Conservation (phyloP, 345 rosid genomes). For the Gossypium longicalyx region DNA sequence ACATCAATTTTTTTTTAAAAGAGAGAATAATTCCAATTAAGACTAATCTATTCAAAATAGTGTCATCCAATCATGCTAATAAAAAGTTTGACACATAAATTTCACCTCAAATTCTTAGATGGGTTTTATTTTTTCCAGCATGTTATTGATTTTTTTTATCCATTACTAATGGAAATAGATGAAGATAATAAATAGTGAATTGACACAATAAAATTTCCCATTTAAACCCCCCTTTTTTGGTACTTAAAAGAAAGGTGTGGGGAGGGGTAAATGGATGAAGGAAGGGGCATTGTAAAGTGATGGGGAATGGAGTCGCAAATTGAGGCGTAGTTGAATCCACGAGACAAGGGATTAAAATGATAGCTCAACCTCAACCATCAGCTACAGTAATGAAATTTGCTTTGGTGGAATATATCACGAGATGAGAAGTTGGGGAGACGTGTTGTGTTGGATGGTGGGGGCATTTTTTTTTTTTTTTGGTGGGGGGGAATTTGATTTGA, state of each 20-base stretch:
- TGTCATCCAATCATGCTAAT: not conserved
- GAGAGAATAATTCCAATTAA: slow-evolving; percentile 4
- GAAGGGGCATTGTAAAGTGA: no score
- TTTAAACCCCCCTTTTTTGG: no score
- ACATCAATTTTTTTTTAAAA: not conserved
- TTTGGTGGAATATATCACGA: slow-evolving; percentile 5
- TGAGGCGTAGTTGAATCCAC: slow-evolving; percentile 14
- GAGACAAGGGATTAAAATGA: slow-evolving; percentile 13
- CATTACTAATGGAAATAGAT: no score
- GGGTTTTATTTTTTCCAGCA: not conserved
- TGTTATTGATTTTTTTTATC: not conserved
- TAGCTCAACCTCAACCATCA: slow-evolving; percentile 7
- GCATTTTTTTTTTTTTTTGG: not conserved
- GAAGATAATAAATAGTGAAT: no score
- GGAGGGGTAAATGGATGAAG: no score
- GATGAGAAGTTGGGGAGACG: slow-evolving; percentile 13
- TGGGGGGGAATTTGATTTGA: slow-evolving; percentile 8
- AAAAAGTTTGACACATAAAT: not conserved
- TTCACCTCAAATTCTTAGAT: not conserved
- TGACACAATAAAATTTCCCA: no score
- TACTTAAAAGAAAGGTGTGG: no score
- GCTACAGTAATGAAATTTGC: not conserved
- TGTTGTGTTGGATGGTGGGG: slow-evolving; percentile 23
- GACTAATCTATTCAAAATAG: not conserved
- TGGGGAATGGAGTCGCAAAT: not conserved